Conservation (phyloP, 495 filamentous ascomycete genomes). For the Penicillium odoratum region DNA sequence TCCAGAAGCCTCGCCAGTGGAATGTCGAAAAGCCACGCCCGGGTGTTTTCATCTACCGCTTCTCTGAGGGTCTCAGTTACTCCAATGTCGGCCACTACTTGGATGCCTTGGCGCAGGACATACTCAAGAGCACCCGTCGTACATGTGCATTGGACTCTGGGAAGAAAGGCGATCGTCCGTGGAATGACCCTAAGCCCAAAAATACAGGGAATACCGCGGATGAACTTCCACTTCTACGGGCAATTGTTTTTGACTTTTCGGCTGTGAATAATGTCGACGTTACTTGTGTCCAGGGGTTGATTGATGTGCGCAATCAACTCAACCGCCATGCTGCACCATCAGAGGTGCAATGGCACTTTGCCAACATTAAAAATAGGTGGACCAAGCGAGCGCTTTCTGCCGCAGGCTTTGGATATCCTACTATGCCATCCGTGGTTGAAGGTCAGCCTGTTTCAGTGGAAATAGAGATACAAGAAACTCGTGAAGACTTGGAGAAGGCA, state of each 20-base stretch:
- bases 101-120: constrained; percentile 70
- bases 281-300: constrained; percentile 90
- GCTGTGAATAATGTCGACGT: constrained; percentile 96
- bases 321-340: constrained; percentile 84
- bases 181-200: constrained; percentile 90
- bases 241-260: constrained; percentile 91
- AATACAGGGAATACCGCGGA: constrained; percentile 29
- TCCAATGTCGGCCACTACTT: constrained; percentile 91
- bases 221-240: constrained; percentile 74
- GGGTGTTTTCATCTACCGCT: constrained; percentile 96
- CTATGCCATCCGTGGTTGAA: too few relatives aligned
- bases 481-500: too few relatives aligned
- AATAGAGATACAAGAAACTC: constrained; percentile 34
- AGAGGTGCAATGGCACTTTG: constrained; percentile 93
- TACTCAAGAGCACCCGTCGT: constrained; percentile 77
- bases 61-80: constrained; percentile 96
- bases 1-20: too few relatives aligned
- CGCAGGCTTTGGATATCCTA: constrained; percentile 73
- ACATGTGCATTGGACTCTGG: constrained; percentile 66
- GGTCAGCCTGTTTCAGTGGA: too few relatives aligned
- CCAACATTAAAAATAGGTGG: constrained; percentile 94
- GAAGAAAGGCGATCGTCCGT: constrained; percentile 80
- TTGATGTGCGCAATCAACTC: constrained; percentile 96
- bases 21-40: constrained; percentile 69
- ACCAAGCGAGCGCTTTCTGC: constrained; percentile 89